A percentile compares a stretch with the other conserved stretches of the same genome.
Evolutionary conservation across 1,284 basidiomycete species (phyloP).

Genomic region (Boletus smithii): DNA sequence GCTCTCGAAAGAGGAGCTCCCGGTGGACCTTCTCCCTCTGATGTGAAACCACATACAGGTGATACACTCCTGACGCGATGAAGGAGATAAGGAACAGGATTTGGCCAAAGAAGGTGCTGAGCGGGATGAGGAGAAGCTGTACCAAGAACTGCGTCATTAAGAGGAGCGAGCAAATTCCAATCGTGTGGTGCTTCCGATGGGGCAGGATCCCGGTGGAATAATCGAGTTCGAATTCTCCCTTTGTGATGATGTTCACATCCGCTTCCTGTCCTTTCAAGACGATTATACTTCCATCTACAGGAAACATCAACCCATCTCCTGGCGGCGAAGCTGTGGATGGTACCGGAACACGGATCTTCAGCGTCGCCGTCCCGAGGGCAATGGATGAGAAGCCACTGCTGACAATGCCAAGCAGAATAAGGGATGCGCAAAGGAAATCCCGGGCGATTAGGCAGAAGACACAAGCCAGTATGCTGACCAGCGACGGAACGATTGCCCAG

Average conservation of each 20-base stretch:
- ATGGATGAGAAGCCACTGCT: conserved; percentile 27
- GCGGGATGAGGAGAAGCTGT: conserved; percentile 28
- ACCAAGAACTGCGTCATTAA: conserved; percentile 27
- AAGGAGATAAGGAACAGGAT: conserved; percentile 26
- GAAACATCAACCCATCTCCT: conserved; percentile 27
- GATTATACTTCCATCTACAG: conserved; percentile 15
- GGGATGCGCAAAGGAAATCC: conserved; percentile 26
- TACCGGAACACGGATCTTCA: conserved; percentile 21
- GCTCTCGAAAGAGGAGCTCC: conserved; percentile 17
- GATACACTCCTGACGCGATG: conserved; percentile 29
- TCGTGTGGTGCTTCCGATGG: conserved; percentile 7
- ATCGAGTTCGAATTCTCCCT: conserved; percentile 27
- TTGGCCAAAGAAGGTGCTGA: conserved; percentile 29
- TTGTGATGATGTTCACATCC: conserved; percentile 28
- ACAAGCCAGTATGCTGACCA: conserved; percentile 22
- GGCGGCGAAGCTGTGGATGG: conserved; percentile 23
- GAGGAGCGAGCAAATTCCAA: conserved; percentile 24
- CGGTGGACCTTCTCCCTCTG: conserved; percentile 22
- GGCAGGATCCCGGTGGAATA: conserved; percentile 15
- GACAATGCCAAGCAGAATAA: conserved; percentile 33
- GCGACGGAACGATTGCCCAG: conserved; percentile 21
- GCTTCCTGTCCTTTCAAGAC: conserved; percentile 28
- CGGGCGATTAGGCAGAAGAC: conserved; percentile 14
- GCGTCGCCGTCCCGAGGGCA: conserved; percentile 24
- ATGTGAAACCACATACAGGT: conserved; percentile 26